Evolutionary conservation across 2,329 filamentous ascomycete species (phyloP), one percentile per base, ranked within the genome.

Genomic region (Exophiala aquamarina): DNA sequence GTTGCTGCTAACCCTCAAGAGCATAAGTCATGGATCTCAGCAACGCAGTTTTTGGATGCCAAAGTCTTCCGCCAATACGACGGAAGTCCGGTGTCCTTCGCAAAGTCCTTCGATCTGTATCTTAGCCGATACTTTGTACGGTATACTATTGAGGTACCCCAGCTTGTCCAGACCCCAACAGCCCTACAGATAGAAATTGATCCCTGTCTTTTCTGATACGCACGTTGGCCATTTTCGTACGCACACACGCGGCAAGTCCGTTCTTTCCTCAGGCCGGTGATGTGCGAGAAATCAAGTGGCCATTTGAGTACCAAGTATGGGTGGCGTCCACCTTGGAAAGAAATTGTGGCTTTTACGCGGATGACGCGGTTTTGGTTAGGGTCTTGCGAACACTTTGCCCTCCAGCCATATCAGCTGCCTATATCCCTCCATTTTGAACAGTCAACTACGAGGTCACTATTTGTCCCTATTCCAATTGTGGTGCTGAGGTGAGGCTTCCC

Each of bases 391-490:
- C 32, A 13, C 17, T 2, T 23, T 32, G 13, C 9, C 41, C 36
- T 21, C 14, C 34, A 35, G 26, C 42, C 33, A 48, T 35, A 53
- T 50, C 50, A 53, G 42, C 47, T 44, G 43, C 43, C 26, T 9
- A 18, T 41, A 20, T 11, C 28, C 41, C 21, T 36, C 20, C 19
- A 11, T 19, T 33, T 43, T 20, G 19, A 17, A 33, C 37, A 34
- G 13, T 15, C 37, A 37, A 4, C 37, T 42, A 29, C 45, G n/a
- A n/a, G n/a, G n/a, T n/a, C n/a, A n/a, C 37, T 39, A 42, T 49
- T 23, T 40, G 9, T 23, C 4, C 28, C 11, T 44, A 21, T 10
- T 42, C 14, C 15, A 26, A 11, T 33, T 28, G 5, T 32, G 33
- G 33, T 14, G 28, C 35, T 47, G 31, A 41, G 42, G 41, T 45